Conservation (phyloP, 352 stramenopile genomes). For the Phytophthora gonapodyides region DNA sequence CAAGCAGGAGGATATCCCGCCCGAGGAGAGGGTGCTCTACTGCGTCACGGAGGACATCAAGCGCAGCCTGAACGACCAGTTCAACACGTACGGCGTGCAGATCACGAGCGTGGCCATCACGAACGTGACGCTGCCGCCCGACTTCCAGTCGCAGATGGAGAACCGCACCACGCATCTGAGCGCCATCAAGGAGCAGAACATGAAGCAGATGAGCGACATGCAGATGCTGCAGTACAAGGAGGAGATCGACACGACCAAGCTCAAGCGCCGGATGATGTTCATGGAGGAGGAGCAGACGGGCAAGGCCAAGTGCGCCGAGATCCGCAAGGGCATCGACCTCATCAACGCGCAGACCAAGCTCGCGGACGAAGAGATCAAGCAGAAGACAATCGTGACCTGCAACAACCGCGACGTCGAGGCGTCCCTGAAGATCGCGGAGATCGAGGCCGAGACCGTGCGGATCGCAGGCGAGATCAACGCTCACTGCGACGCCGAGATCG, state of each 20-base stretch:
- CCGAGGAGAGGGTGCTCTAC: constrained; percentile 36
- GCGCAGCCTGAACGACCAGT: constrained; percentile 71
- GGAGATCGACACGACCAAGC: constrained; percentile 58
- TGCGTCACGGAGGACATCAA: constrained; percentile 77
- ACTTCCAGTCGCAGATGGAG: constrained; percentile 73
- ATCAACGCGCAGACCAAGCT: constrained; percentile 46
- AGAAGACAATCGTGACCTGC: constrained; percentile 48
- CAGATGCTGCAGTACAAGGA: constrained; percentile 68
- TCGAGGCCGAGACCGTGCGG: constrained; percentile 48
- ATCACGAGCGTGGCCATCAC: constrained; percentile 80
- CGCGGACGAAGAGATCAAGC: constrained; percentile 44
- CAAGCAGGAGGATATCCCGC: constrained; percentile 9
- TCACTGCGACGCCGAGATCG: constrained; percentile 46
- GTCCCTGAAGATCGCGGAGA: constrained; percentile 46
- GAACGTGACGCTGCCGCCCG: constrained; percentile 62
- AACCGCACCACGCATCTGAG: constrained; percentile 70
- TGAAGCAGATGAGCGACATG: constrained; percentile 85
- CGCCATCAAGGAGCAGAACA: constrained; percentile 73
- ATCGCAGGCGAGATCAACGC: constrained; percentile 49
- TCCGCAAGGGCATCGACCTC: constrained; percentile 58
- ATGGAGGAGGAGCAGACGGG: constrained; percentile 71
- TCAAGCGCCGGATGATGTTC: constrained; percentile 57
- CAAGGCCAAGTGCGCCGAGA: constrained; percentile 54
- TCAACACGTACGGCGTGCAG: constrained; percentile 75
- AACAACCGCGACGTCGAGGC: constrained; percentile 48